A percentile compares a stretch with the other conserved stretches of the same genome.
Evolutionary conservation across 1,284 basidiomycete species (phyloP).

Genomic region (Rhodotorula sp.): DNA sequence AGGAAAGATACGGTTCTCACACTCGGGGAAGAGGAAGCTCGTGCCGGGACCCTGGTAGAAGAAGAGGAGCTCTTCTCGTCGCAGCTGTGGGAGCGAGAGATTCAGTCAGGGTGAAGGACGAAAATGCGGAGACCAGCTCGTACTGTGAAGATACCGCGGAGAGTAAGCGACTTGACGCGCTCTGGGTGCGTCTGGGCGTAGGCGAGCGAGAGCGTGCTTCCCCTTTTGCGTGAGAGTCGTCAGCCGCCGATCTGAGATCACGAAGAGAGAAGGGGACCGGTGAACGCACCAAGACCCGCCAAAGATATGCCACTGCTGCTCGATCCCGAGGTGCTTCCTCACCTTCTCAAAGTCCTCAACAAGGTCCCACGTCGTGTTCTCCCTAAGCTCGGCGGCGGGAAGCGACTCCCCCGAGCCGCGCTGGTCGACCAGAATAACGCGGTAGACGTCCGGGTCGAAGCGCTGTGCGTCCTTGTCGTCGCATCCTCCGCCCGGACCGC

Average conservation of each 20-base stretch:
- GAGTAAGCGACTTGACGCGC: conserved; percentile 71
- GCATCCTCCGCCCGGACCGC: conserved; percentile 63
- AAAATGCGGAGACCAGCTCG: conserved; percentile 50
- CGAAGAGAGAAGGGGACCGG: background rate
- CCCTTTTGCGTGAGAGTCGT: background rate
- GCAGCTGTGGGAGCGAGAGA: conserved; percentile 10
- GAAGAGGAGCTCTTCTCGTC: conserved; percentile 70
- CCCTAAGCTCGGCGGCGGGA: conserved; percentile 73
- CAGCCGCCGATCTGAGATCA: conserved; percentile 65
- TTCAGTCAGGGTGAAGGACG: conserved; percentile 48
- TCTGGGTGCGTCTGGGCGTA: conserved; percentile 85
- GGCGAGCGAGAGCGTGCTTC: conserved; percentile 70
- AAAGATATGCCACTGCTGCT: conserved; percentile 83
- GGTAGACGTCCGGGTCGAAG: conserved; percentile 14
- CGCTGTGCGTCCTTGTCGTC: conserved; percentile 57
- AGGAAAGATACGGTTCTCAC: conserved; percentile 7
- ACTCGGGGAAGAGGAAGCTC: conserved; percentile 70
- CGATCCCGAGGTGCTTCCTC: conserved; percentile 66
- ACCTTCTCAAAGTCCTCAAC: conserved; percentile 85
- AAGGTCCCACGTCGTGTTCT: conserved; percentile 94
- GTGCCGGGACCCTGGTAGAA: conserved; percentile 59
- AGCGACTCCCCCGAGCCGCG: conserved; percentile 80
- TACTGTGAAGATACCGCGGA: conserved; percentile 89
- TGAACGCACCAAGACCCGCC: conserved; percentile 76
- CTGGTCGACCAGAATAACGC: conserved; percentile 67